These are phyloP conservation scores for Adansonia grandidieri DNA, from an alignment of 441 rosid species.

Conservation along the genomic window DNA sequence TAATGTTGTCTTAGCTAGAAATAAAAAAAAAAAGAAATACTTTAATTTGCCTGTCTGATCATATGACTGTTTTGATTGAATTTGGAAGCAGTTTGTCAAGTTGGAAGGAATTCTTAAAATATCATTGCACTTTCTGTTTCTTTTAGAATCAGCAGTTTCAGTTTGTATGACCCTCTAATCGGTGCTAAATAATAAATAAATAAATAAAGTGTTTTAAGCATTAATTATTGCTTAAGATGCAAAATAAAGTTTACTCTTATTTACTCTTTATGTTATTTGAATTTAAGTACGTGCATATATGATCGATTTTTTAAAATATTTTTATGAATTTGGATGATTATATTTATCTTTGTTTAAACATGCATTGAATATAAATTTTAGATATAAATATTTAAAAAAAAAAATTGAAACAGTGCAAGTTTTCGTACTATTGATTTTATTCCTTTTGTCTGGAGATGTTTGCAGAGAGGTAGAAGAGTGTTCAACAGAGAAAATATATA, in stretches of 20 bases:
- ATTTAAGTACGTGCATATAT: no score
- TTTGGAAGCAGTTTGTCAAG: slow-evolving; percentile 18
- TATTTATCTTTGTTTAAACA: no score
- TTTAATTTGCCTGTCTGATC: not conserved
- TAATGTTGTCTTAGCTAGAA: slow-evolving; percentile 14
- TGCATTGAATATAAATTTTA: no score
- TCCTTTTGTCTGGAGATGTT: not conserved
- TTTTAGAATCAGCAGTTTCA: not conserved
- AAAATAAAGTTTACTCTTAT: not conserved
- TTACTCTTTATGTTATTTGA: not conserved
- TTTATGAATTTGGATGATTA: no score
- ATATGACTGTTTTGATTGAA: not conserved
- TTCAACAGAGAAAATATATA: slow-evolving; percentile 23
- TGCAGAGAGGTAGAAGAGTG: not conserved
- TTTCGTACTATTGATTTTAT: not conserved
- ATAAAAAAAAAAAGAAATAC: not conserved
- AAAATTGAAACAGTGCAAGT: no score
- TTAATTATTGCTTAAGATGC: not conserved
- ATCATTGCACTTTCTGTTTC: not conserved
- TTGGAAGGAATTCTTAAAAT: slow-evolving; percentile 25
- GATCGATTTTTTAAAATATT: no score
- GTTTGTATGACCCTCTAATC: not conserved
- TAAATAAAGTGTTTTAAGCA: not conserved
- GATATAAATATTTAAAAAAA: no score
- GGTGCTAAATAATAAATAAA: not conserved